Evolutionary conservation across 345 rosid species (phyloP).

Genomic region (Nasturtium officinale): DNA sequence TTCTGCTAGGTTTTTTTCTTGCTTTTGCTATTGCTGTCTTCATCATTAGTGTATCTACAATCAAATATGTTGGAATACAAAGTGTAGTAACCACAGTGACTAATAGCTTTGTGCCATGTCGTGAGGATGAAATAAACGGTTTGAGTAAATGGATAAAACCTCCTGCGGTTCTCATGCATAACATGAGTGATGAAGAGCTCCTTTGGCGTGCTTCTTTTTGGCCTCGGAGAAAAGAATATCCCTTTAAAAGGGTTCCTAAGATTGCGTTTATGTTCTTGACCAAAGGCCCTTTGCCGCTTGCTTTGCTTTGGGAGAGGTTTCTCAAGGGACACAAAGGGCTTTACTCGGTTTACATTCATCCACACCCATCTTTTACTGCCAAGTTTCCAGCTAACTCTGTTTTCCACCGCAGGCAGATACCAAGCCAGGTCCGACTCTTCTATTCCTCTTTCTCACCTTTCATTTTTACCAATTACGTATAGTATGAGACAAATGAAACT

Average conservation of each 20-base stretch:
- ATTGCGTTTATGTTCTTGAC: constrained; percentile 97
- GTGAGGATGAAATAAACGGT: constrained; percentile 39
- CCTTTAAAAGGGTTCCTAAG: constrained; percentile 77
- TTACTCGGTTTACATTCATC: constrained; percentile 82
- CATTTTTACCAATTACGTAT: neutral
- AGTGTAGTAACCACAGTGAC: constrained; percentile 51
- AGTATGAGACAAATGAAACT: neutral
- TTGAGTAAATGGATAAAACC: constrained; percentile 67
- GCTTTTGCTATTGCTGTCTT: constrained; percentile 60
- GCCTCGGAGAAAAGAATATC: constrained; percentile 67
- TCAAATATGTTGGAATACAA: constrained; percentile 62
- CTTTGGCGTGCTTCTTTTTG: constrained; percentile 85
- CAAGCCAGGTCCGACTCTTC: constrained; percentile 68
- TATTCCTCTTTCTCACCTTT: neutral
- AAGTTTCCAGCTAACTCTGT: constrained; percentile 60
- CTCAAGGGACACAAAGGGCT: constrained; percentile 71
- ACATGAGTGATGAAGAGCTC: constrained; percentile 75
- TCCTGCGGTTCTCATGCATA: constrained; percentile 62
- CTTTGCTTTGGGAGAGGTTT: constrained; percentile 92
- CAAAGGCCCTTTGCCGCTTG: constrained; percentile 88
- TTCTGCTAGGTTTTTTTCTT: constrained; percentile 55
- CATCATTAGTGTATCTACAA: constrained; percentile 65
- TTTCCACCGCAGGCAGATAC: constrained; percentile 77
- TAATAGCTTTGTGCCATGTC: constrained; percentile 56
- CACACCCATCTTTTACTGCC: constrained; percentile 69